Evolutionary conservation across 345 rosid genomes (phyloP), one percentile per base, ranked within the genome.

Genomic region (Euphorbia tirucalli): DNA sequence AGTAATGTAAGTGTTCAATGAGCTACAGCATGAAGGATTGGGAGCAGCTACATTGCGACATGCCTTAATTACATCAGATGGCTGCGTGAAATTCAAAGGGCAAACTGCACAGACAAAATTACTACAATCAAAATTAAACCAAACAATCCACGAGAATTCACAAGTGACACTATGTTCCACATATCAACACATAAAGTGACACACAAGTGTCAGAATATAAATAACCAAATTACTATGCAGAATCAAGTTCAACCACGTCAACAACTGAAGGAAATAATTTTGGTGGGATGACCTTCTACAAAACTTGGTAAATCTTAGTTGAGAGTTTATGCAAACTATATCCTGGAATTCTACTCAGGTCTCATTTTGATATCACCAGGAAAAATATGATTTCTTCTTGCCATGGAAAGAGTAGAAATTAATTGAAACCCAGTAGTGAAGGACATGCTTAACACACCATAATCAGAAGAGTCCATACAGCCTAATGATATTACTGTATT

Each of bases 11-110:
- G 88, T 66, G 75, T 89, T 90, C 66, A 95, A 72, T 43, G 99
- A 88, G 85, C 96, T 89, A 81, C 99, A 95, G 71, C 99, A 95
- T 21, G 92, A 87, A 68, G 99, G 97, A 83, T 86, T 87, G 0
- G 97, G 93, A 79, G 93, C 92, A 79, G 93, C 97, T 67, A 88
- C 85, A 71, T 90, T 95, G 44, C 82, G 90, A 73, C 99, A 95
- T 66, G 89, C 92, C 72, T 88, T 83, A 37, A 92, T 88, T 70
- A 92, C 99, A 75, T 90, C 93, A 0, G 83, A 67, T 62, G 99
- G 97, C 85, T 88, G 82, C 70, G 88, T 87, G 70, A 90, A 84
- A 48, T 88, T 89, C 88, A 95, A 81, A 31, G 99, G 99, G 81
- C 99, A 95, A 74, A 79, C 99, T 95, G 90, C 90, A 87, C 24